Base-by-base conservation (phyloP, 2,329 filamentous ascomycete species). In the Septoria petroselini region DNA sequence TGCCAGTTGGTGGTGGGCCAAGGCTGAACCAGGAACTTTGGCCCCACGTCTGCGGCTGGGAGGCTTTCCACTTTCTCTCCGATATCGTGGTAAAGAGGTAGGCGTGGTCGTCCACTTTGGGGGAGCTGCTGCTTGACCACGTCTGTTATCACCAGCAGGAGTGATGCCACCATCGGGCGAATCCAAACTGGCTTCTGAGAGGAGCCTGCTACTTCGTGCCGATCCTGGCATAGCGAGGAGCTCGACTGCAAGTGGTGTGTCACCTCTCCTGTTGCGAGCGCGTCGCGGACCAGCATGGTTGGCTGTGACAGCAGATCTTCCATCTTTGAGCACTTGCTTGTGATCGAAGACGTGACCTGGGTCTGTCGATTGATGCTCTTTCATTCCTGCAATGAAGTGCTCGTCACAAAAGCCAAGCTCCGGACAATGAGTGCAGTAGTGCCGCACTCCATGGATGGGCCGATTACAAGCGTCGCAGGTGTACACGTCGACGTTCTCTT, bases 341-440 rank as follows among this genome's bases (percentile, higher is more conserved):
- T 43, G 41, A 11, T 43, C 41, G 15, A 43, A 43, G 30, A 34
- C 23, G 21, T 43, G 41, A 11, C 12, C 19, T 8, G 41, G 41
- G 21, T 43, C 17, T 15, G 21, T 17, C 9, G 17, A 18, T 7
- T 43, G 30, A 19, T 43, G 41, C 14, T 43, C 15, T 7, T 43
- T 34, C 41, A 43, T 43, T 15, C 41, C 41, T n/a, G 17, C 29
- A 25, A 34, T 33, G 19, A 43, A 43, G 41, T 43, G 41, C 6
- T 43, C 41, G 30, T 43, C 41, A 33, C 41, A 43, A 29, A 43
- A 43, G 30, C 33, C 41, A n/a, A 43, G 25, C 8, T 12, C 19
- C 17, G 29, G 30, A 18, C 41, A 43, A 23, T 27, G 21, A 19
- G 27, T 33, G 18, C 41, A 43, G 19, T 31, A 43, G 19, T 43